phyloP scores from a whole-genome alignment of 2,329 filamentous ascomycete genomes.

The Aspergillus fumigatiaffinis region DNA sequence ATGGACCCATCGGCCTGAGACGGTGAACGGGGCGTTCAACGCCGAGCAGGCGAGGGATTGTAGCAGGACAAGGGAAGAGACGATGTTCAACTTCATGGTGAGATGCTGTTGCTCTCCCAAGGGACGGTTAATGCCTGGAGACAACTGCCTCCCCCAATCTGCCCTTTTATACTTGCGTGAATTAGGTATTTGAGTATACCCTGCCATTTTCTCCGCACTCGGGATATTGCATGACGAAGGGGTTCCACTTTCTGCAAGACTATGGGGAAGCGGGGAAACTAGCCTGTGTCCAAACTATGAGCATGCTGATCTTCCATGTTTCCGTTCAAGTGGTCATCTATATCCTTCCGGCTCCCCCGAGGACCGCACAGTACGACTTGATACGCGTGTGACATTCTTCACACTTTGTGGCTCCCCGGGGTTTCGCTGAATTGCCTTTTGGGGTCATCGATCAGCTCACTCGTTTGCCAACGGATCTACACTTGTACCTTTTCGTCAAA shows the following conservation, averaged over 20 bases:
- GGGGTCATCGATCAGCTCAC: background rate
- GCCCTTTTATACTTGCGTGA: background rate
- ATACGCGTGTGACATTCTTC: background rate
- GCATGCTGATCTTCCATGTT: background rate
- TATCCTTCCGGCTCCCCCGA: background rate
- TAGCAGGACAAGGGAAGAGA: background rate
- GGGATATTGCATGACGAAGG: background rate
- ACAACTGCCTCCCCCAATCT: too few species aligned
- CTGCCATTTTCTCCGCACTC: background rate
- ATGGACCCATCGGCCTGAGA: constrained; percentile 37
- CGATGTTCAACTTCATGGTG: background rate
- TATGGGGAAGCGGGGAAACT: background rate
- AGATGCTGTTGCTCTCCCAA: background rate
- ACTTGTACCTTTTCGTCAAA: too few species aligned
- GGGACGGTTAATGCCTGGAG: background rate
- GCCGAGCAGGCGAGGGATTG: background rate
- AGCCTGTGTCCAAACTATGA: background rate
- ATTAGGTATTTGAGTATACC: background rate
- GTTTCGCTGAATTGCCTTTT: background rate
- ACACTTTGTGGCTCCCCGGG: background rate
- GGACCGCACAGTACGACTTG: background rate
- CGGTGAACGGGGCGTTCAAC: constrained; percentile 17
- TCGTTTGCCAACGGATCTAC: too few species aligned
- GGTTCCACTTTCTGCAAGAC: background rate
- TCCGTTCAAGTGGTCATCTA: too few species aligned